Base-by-base conservation (phyloP, 805 yeast genomes). In the Lipomyces mesembrius region DNA sequence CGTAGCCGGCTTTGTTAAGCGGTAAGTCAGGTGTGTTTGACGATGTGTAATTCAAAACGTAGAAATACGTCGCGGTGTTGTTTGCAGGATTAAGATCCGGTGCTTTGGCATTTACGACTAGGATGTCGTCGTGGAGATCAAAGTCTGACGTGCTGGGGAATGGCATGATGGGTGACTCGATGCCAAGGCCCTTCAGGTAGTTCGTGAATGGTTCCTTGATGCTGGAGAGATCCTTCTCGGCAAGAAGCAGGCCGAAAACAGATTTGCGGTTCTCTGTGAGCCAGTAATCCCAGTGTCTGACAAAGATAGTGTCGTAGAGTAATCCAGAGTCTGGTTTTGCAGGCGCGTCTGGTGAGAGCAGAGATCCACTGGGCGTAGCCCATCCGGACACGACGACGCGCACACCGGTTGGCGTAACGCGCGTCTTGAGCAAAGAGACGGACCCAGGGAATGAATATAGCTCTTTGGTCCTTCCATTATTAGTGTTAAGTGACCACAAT, bases 271-370 rank as follows among this genome's bases (percentile, higher is more conserved):
- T 51, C 49, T 64, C 65, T 17, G 67, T 67, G 12, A 69, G 64
- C 74, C 74, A 71, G 62, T 71, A 70, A 46, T 72, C 74, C 75
- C 75, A 72, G 59, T 72, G 74, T 4, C 75, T 64, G 25, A 67
- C 74, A 62, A 68, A 72, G 27, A 65, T 43, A 7, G 63, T 34
- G 57, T 69, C 72, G 61, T 71, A 72, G n/a, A 68, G 61, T 22
- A 61, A 54, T 6, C 71, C 71, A 6, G 62, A 14, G 55, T 68
- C 71, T 11, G 27, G 43, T 39, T 34, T 53, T n/a, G 59, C 39
- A 8, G 71, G 70, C 8, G 67, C 71, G 49, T 68, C 62, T 11
- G 71, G 71, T 7, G 71, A 68, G 4, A 65, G 43, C 9, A 68
- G 61, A 27, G 57, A 52, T 34, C 71, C 71, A 35, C 37, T 57